Conservation (phyloP, 768 basidiomycete genomes). For the Lentinus brumalis region DNA sequence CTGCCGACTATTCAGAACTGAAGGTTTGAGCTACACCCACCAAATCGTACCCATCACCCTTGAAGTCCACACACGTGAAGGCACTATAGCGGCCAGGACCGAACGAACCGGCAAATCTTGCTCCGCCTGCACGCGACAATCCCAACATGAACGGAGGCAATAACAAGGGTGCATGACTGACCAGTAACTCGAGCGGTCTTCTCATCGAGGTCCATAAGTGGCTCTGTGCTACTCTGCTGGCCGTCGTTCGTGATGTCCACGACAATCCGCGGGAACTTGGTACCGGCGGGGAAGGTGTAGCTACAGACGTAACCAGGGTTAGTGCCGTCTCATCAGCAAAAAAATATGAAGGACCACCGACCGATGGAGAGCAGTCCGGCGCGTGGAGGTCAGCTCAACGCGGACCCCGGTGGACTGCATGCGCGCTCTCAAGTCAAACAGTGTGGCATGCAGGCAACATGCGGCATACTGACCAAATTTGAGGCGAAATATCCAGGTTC, state of each 20-base stretch:
- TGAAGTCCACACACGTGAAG: constrained; percentile 64
- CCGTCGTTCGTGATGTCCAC: constrained; percentile 69
- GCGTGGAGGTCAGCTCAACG: constrained; percentile 61
- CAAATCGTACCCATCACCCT: constrained; percentile 45
- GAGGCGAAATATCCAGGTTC: constrained; percentile 69
- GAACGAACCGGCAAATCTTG: constrained; percentile 55
- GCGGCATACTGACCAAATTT: constrained; percentile 52
- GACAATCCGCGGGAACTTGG: constrained; percentile 47
- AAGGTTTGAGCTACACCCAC: constrained; percentile 3
- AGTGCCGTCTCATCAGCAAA: constrained; percentile 23
- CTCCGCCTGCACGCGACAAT: constrained; percentile 42
- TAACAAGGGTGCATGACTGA: constrained; percentile 35
- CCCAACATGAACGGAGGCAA: constrained; percentile 6
- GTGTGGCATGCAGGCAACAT: constrained; percentile 47
- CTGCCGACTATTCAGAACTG: constrained; percentile 9
- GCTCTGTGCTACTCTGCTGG: constrained; percentile 50
- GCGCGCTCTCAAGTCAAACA: constrained; percentile 7
- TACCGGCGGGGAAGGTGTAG: constrained; percentile 33
- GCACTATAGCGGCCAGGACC: constrained; percentile 60
- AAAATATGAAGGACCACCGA: constrained; percentile 25
- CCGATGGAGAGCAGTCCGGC: constrained; percentile 60
- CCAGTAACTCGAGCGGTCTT: constrained; percentile 52
- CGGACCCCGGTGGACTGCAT: constrained; percentile 54
- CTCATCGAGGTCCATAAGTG: constrained; percentile 50
- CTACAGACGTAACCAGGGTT: constrained; percentile 21